Conservation (phyloP, 345 rosid species). For the Dipteronia dyeriana region DNA sequence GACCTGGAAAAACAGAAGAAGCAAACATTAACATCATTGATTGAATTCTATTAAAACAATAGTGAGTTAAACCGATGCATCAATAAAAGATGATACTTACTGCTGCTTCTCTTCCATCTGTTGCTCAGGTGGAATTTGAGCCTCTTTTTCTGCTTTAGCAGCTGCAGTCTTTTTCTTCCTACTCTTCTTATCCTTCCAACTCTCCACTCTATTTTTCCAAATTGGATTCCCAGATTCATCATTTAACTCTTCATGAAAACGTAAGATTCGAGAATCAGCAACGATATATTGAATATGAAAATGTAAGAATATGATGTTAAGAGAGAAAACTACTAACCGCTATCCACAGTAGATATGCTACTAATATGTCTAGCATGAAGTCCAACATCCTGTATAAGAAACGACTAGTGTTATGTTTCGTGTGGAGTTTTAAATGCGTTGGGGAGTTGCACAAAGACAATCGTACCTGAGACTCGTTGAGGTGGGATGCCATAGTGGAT, state of each 20-base stretch:
- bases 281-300: conserved; percentile 2
- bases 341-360: conserved; percentile 82
- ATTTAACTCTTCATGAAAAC: conserved; percentile 56
- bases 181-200: conserved; percentile 90
- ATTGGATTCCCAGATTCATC: conserved; percentile 91
- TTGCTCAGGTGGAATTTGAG: conserved; percentile 77
- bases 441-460: not conserved
- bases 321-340: conserved; percentile 54
- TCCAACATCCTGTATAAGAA: conserved; percentile 60
- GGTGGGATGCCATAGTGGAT: conserved; percentile 52
- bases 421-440: not conserved
- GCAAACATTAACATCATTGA: conserved; percentile 12
- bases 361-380: conserved; percentile 93
- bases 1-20: conserved; percentile 43
- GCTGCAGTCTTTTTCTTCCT: conserved; percentile 68
- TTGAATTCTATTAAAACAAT: not conserved
- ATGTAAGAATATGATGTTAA: not conserved
- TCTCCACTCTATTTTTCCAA: conserved; percentile 97
- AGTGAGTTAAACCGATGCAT: conserved; percentile 14
- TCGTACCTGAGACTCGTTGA: conserved; percentile 54
- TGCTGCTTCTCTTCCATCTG: conserved; percentile 80
- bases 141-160: conserved; percentile 56
- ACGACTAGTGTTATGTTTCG: not conserved
- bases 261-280: conserved; percentile 4
- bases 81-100: conserved; percentile 36